phyloP scores from a whole-genome alignment of 345 rosid genomes.

The Reutealis trisperma region DNA sequence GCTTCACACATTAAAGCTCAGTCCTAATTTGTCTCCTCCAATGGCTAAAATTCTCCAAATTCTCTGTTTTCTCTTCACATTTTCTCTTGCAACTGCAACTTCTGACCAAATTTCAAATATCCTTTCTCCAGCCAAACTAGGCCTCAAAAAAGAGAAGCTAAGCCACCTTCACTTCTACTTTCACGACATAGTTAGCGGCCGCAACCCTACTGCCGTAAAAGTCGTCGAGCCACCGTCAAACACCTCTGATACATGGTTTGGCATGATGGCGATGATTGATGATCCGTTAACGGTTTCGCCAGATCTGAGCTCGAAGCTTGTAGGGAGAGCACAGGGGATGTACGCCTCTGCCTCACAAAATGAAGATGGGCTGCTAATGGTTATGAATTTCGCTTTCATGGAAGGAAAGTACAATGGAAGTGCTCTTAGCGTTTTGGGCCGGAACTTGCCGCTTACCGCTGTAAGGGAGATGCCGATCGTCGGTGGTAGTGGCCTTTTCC shows the following conservation, averaged over 20 bases:
- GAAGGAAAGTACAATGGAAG: slow-evolving; percentile 34
- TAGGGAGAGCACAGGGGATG: slow-evolving; percentile 35
- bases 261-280: slow-evolving; percentile 22
- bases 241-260: slow-evolving; percentile 9
- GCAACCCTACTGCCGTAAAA: slow-evolving; percentile 26
- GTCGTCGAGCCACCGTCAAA: slow-evolving; percentile 30
- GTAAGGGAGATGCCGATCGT: slow-evolving; percentile 38
- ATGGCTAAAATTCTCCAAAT: slow-evolving; percentile 5
- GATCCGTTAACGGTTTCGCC: slow-evolving; percentile 26
- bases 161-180: slow-evolving; percentile 51
- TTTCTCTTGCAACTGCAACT: not conserved
- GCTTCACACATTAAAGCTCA: no score
- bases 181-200: slow-evolving; percentile 40
- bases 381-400: slow-evolving; percentile 25
- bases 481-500: slow-evolving; percentile 30
- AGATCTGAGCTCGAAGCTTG: slow-evolving; percentile 19
- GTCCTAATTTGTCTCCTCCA: not conserved
- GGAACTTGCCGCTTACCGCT: not conserved
- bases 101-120: not conserved
- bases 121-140: not conserved
- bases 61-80: not conserved
- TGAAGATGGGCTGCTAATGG: slow-evolving; percentile 12
- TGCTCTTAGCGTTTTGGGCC: slow-evolving; percentile 26
- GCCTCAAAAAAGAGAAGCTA: slow-evolving; percentile 31
- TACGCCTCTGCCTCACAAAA: slow-evolving; percentile 17